phyloP scores from a whole-genome alignment of 192 early-diverging fungal species.

The Helicostylum pulchrum region DNA sequence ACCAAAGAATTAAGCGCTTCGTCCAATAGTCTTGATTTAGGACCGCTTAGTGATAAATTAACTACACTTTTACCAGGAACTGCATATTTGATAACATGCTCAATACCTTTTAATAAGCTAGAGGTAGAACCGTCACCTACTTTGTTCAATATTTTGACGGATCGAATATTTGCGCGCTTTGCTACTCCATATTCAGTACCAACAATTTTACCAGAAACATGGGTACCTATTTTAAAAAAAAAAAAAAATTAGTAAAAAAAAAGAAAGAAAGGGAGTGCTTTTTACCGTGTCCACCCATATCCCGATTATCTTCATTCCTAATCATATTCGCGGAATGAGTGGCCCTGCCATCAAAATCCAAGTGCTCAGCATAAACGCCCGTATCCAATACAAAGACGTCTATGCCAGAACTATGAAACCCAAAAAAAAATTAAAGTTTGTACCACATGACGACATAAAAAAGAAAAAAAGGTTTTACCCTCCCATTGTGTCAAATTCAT shows the following conservation, averaged over 20 bases:
- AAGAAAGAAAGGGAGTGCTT: background rate
- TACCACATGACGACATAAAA: background rate
- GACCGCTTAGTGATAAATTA: slow-evolving; percentile 64
- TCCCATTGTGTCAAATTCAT: slow-evolving; percentile 56
- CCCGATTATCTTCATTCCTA: slow-evolving; percentile 24
- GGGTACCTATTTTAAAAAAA: slow-evolving; percentile 23
- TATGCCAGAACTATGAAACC: slow-evolving; percentile 37
- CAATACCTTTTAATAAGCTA: slow-evolving; percentile 40
- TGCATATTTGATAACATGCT: slow-evolving; percentile 24
- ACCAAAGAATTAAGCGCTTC: slow-evolving; percentile 36
- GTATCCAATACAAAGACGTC: slow-evolving; percentile 67
- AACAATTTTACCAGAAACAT: slow-evolving; percentile 27
- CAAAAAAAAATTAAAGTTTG: background rate
- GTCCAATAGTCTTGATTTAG: slow-evolving; percentile 41
- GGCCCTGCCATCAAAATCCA: slow-evolving; percentile 51
- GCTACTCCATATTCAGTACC: slow-evolving; percentile 61
- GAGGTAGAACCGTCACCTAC: slow-evolving; percentile 48
- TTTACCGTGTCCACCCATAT: slow-evolving; percentile 50
- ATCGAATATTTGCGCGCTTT: slow-evolving; percentile 53
- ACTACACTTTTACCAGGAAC: slow-evolving; percentile 41
- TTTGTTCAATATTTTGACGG: slow-evolving; percentile 58
- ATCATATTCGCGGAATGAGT: slow-evolving; percentile 37
- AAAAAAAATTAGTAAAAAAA: background rate
- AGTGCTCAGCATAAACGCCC: slow-evolving; percentile 45
- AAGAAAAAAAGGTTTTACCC: slow-evolving; percentile 38